These are phyloP conservation scores for Gremmenia infestans DNA, from an alignment of 2,329 filamentous ascomycete genomes.

Conservation along the genomic window DNA sequence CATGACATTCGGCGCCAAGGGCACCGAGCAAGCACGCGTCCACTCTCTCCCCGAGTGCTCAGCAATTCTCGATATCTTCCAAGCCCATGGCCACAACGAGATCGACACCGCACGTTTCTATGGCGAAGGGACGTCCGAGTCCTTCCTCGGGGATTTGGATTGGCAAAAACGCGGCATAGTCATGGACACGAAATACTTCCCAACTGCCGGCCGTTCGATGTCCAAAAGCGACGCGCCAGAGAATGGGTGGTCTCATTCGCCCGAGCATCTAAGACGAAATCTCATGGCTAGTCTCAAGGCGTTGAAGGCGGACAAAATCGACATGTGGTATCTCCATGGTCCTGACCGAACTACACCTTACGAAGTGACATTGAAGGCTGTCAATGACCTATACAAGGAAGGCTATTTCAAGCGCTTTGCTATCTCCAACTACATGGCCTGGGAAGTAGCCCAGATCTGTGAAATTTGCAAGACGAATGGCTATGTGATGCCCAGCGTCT, in stretches of 20 bases:
- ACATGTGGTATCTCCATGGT: conserved; percentile 17
- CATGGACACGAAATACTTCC: conserved; percentile 53
- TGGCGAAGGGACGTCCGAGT: conserved; percentile 59
- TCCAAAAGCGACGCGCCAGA: conserved; percentile 32
- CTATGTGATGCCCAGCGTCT: conserved; percentile 32
- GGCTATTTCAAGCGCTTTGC: conserved; percentile 43
- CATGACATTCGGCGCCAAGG: conserved; percentile 20
- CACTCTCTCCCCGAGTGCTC: conserved; percentile 45
- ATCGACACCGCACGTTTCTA: conserved; percentile 66
- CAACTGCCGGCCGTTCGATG: not conserved
- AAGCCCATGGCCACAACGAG: conserved; percentile 61
- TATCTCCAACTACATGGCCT: conserved; percentile 54
- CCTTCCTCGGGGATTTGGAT: conserved; percentile 51
- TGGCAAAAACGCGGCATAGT: conserved; percentile 60
- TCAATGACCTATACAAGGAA: conserved; percentile 30
- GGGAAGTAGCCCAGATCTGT: conserved; percentile 27
- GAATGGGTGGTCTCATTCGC: conserved; percentile 40
- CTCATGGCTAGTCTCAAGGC: conserved; percentile 48
- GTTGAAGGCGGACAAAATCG: conserved; percentile 42
- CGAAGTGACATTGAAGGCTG: conserved; percentile 21
- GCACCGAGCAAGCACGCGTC: conserved; percentile 27
- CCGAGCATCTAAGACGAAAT: conserved; percentile 43
- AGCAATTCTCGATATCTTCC: conserved; percentile 58
- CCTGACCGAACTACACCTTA: conserved; percentile 21
- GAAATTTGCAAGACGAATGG: conserved; percentile 31